Conservation (phyloP, 805 yeast species). For the Barnettozyma salicaria region DNA sequence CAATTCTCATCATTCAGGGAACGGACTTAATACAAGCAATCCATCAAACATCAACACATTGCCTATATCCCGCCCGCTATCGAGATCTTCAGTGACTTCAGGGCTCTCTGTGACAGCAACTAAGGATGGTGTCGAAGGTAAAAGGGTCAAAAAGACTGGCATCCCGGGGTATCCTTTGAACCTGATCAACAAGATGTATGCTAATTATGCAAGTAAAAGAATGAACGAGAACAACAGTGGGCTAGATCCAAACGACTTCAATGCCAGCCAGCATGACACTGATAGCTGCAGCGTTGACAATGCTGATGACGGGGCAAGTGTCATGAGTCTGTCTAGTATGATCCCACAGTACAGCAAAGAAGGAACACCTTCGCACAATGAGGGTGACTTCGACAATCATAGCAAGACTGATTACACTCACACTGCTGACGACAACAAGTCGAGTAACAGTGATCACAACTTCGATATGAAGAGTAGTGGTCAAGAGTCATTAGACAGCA, state of each 20-base stretch:
- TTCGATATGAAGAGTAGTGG: slow-evolving; percentile 14
- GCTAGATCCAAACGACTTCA: not conserved
- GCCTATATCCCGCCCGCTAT: slow-evolving; percentile 48
- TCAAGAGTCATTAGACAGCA: slow-evolving; percentile 12
- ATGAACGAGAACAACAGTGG: slow-evolving; percentile 2
- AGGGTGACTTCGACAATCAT: not conserved
- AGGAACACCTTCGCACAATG: not conserved
- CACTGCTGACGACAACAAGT: slow-evolving; percentile 7
- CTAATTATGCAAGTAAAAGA: slow-evolving; percentile 16
- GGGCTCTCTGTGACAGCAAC: slow-evolving; percentile 70
- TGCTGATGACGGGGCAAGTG: slow-evolving; percentile 21
- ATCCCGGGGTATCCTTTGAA: slow-evolving; percentile 35
- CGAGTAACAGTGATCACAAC: slow-evolving; percentile 12
- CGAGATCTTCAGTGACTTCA: slow-evolving; percentile 57
- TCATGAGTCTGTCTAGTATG: slow-evolving; percentile 23
- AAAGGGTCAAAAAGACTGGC: slow-evolving; percentile 41
- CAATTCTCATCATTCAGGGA: slow-evolving; percentile 4
- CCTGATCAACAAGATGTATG: slow-evolving; percentile 32
- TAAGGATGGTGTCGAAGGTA: slow-evolving; percentile 69
- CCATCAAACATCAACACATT: not conserved
- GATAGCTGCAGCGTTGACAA: slow-evolving; percentile 2
- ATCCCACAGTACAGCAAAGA: slow-evolving; percentile 24
- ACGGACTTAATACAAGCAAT: slow-evolving; percentile 1
- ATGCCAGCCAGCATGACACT: not conserved
- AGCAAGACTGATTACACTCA: slow-evolving; percentile 2